Evolutionary conservation across 176 grass and related monocot genomes (phyloP).

Genomic region (Pontederia paniculata): DNA sequence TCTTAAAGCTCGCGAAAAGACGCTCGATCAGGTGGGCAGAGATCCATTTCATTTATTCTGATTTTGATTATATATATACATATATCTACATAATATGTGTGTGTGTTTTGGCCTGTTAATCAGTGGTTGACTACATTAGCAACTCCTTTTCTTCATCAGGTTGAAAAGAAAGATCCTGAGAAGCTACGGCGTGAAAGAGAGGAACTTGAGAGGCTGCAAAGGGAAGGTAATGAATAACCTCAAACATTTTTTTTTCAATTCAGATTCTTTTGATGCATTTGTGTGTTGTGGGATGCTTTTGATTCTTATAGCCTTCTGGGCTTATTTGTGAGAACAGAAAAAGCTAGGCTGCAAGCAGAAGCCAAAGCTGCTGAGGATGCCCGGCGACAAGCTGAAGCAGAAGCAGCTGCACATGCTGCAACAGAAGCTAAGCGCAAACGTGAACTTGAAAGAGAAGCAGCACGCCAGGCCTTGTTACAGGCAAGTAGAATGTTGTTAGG

Average conservation of each 20-base stretch:
- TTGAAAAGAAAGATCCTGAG: constrained; percentile 74
- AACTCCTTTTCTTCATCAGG: constrained; percentile 29
- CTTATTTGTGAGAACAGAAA: constrained; percentile 37
- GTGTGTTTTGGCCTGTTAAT: too few relatives aligned
- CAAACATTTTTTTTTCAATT: constrained; percentile 1
- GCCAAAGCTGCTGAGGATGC: constrained; percentile 80
- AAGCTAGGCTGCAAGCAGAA: constrained; percentile 81
- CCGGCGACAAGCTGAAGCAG: constrained; percentile 70
- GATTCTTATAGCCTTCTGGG: background rate
- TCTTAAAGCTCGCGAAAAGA: constrained; percentile 94
- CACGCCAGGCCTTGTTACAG: constrained; percentile 85
- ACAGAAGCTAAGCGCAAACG: constrained; percentile 73
- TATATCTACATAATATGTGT: constrained; percentile 20
- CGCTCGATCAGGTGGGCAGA: constrained; percentile 80
- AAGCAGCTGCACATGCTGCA: constrained; percentile 48
- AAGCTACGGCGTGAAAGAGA: constrained; percentile 70
- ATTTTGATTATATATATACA: constrained; percentile 10
- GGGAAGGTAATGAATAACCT: constrained; percentile 51
- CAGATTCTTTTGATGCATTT: background rate
- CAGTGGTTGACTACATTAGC: constrained; percentile 5
- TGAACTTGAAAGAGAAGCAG: constrained; percentile 89
- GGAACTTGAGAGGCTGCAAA: constrained; percentile 77
- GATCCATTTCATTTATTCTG: constrained; percentile 11
- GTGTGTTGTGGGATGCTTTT: background rate
- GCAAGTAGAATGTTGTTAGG: constrained; percentile 24